Evolutionary conservation across 345 rosid genomes (phyloP), one percentile per base, ranked within the genome.

Genomic region (Boechera divaricarpa): DNA sequence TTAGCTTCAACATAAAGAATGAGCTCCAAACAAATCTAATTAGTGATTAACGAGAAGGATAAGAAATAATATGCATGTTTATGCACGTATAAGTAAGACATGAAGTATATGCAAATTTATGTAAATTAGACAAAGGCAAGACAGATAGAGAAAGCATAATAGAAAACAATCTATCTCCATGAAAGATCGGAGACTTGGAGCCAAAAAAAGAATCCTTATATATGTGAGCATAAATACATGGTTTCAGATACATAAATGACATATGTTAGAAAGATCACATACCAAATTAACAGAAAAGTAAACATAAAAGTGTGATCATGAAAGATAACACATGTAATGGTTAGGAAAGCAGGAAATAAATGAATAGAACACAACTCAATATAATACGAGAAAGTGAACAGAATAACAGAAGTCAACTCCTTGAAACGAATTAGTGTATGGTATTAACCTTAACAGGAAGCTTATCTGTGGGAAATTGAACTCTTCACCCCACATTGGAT

Each of bases 401-500:
- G 24, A 21, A 21, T 21, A 21, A 21, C 6, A 44, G 24, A 21
- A 21, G 24, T 21, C 24, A 21, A 21, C 24, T 21, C 1, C 24
- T 21, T 21, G 24, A 21, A 21, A 21, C 24, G 24, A 21, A 21
- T 21, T 21, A 21, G 24, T 21, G 24, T 21, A 76, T 7, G 59
- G 66, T 31, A 35, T 63, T 51, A 84, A 92, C 99, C 97, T 93
- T 81, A 51, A 77, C 92, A 82, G 97, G 98, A 78, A 95, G 97
- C 85, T 91, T 88, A 65, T 93, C 94, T 41, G 84, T 90, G 58
- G 92, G 86, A 79, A 91, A 81, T 93, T 86, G 80, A 95, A 92
- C 86, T 95, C 97, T 82, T 95, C 99, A 66, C 98, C 98, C 99
- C 98, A 95, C 97, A 95, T 86, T 35, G 99, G 99, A 86, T 95